Evolutionary conservation across 2,329 filamentous ascomycete genomes (phyloP), one percentile per base, ranked within the genome.

Genomic region (Daldinia sp.): DNA sequence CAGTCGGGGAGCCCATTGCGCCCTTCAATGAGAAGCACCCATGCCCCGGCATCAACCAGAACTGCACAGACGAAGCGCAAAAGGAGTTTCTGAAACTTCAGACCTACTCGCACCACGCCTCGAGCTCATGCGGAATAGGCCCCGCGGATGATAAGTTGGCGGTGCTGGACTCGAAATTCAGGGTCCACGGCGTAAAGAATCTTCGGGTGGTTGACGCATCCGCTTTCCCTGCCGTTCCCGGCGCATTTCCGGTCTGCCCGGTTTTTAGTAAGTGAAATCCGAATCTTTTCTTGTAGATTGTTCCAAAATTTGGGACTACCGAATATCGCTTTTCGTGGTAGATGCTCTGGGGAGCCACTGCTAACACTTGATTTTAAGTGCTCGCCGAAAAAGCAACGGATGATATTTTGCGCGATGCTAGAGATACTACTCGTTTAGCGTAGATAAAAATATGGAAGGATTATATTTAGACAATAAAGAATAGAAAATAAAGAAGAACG

Each of bases 301-400:
- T 37, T 20, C 30, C 3, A 6, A 12, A 10, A 6, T 18, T 46
- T 18, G 9, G 6, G 39, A 33, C 28, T 5, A 6, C 28, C 26
- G 6, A 51, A 6, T 18, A 10, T 33, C 18, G n/a, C n/a, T 37
- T 53, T 15, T 53, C 33, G n/a, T 23, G 15, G 4, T 35, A 9
- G 6, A n/a, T 15, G 15, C 15, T 18, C 15, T 35, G n/a, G 6
- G 18, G 4, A 30, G 26, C 4, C 15, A 6, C 18, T 55, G 51
- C 51, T 55, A 2, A 55, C 33, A 20, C n/a, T 20, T 9, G 9
- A 3, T 39, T 41, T 55, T 6, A 37, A 55, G 51, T 89, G 81
- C 78, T 88, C 15, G 82, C 81, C n/a, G 87, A 89, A 80, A 89
- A 89, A 80, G 87, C 87, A 3, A 84, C 86, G 4, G 87, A 87